Evolutionary conservation across 805 yeast species (phyloP).

Genomic region (Metschnikowia peoriensis): DNA sequence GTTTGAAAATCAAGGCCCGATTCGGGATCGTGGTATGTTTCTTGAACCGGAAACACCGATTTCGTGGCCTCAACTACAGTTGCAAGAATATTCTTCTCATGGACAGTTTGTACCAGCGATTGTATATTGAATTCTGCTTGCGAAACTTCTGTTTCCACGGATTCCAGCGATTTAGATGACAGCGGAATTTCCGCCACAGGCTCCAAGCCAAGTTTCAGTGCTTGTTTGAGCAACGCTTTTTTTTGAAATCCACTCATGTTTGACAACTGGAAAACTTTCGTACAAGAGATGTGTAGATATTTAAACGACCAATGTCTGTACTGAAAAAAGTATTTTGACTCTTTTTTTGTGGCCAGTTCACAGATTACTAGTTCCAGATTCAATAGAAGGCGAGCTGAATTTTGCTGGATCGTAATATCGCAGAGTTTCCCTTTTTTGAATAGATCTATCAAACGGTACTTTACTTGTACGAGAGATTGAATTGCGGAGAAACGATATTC

Average conservation of each 20-base stretch:
- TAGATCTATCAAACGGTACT: no score
- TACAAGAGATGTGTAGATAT: neutral
- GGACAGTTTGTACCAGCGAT: neutral
- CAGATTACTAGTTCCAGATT: no score
- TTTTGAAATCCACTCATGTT: constrained; percentile 10
- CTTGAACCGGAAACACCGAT: constrained; percentile 19
- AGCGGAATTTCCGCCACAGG: constrained; percentile 9
- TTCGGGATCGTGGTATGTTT: constrained; percentile 16
- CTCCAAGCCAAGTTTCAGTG: constrained; percentile 10
- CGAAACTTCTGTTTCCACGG: neutral
- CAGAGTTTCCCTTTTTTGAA: no score
- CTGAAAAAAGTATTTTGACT: no score
- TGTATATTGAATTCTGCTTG: neutral
- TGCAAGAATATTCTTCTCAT: neutral
- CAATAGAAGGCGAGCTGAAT: no score
- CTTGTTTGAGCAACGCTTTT: constrained; percentile 9
- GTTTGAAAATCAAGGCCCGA: constrained; percentile 33
- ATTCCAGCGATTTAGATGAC: neutral
- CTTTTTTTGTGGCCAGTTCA: no score
- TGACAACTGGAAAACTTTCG: neutral
- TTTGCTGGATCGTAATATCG: no score
- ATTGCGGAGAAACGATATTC: neutral
- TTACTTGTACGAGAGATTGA: no score
- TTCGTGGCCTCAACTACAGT: neutral
- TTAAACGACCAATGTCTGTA: no score